These are phyloP conservation scores for Sarocladiaceae sp. DNA, from an alignment of 2,329 filamentous ascomycete genomes.

Conservation along the genomic window DNA sequence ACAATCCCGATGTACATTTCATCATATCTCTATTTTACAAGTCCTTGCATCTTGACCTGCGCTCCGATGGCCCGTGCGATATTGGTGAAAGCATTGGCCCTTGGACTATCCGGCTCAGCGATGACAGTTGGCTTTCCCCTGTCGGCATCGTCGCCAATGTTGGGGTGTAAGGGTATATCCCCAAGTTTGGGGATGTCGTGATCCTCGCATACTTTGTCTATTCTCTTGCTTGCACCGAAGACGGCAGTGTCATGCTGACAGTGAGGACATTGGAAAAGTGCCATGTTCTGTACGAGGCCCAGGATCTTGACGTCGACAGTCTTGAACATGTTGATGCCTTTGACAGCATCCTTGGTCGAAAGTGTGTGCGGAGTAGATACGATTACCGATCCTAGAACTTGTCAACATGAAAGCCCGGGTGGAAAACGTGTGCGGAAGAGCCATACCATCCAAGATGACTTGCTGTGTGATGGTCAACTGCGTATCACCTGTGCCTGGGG, in stretches of 20 bases:
- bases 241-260: conserved; percentile 70
- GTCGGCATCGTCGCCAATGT: conserved; percentile 83
- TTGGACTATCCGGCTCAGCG: conserved; percentile 69
- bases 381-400: conserved; percentile 63
- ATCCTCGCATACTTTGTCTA: conserved; percentile 62
- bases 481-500: conserved; percentile 90
- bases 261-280: conserved; percentile 71
- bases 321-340: conserved; percentile 88
- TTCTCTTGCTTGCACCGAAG: conserved; percentile 62
- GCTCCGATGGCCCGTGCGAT: conserved; percentile 54
- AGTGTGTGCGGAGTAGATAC: conserved; percentile 93
- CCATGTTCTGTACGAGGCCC: conserved; percentile 91
- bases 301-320: conserved; percentile 76
- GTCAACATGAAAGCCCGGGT: not conserved
- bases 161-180: conserved; percentile 80
- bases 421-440: conserved; percentile 2
- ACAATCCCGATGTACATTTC: too few species aligned
- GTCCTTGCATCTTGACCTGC: conserved; percentile 32
- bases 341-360: conserved; percentile 83
- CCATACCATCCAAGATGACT: conserved; percentile 72
- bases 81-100: conserved; percentile 63
- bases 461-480: conserved; percentile 97
- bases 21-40: not conserved
- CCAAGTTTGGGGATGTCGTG: conserved; percentile 75
- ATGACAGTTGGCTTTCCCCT: conserved; percentile 85